phyloP scores from a whole-genome alignment of 768 basidiomycete genomes.

The Leccinum subgranulosum region DNA sequence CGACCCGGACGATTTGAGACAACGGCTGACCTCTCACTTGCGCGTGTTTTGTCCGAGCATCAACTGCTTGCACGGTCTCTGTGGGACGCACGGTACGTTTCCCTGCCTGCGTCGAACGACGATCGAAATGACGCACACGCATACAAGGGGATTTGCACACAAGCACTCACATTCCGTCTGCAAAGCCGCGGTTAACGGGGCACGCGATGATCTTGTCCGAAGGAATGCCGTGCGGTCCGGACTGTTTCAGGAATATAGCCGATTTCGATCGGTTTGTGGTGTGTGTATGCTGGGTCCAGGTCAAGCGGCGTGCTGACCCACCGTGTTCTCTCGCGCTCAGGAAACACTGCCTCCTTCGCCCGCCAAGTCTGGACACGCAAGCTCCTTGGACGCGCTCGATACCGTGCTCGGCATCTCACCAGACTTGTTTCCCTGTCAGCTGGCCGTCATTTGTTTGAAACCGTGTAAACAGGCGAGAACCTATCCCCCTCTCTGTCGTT shows the following conservation, averaged over 20 bases:
- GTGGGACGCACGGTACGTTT: conserved; percentile 37
- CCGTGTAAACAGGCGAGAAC: conserved; percentile 44
- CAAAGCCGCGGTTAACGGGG: conserved; percentile 22
- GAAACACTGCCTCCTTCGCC: conserved; percentile 23
- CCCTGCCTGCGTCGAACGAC: not conserved
- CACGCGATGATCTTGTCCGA: conserved; percentile 26
- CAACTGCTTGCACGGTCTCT: conserved; percentile 41
- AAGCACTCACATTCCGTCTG: conserved; percentile 13
- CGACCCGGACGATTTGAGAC: conserved; percentile 26
- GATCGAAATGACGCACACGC: not conserved
- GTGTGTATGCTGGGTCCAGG: not conserved
- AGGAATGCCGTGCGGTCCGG: conserved; percentile 29
- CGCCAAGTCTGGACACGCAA: not conserved
- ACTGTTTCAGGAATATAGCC: conserved; percentile 29
- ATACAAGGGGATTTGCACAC: conserved; percentile 1
- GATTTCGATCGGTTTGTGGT: conserved; percentile 26
- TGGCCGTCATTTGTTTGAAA: conserved; percentile 46
- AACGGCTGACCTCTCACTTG: conserved; percentile 32
- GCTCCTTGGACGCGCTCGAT: conserved; percentile 23
- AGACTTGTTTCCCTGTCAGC: conserved; percentile 46
- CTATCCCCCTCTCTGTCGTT: not conserved
- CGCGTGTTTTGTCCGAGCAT: conserved; percentile 44
- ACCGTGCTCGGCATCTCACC: conserved; percentile 43
- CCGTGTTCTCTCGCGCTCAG: conserved; percentile 1
- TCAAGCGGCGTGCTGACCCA: not conserved